Evolutionary conservation across 1,284 basidiomycete species (phyloP).

Genomic region (Austroboletus niveus): DNA sequence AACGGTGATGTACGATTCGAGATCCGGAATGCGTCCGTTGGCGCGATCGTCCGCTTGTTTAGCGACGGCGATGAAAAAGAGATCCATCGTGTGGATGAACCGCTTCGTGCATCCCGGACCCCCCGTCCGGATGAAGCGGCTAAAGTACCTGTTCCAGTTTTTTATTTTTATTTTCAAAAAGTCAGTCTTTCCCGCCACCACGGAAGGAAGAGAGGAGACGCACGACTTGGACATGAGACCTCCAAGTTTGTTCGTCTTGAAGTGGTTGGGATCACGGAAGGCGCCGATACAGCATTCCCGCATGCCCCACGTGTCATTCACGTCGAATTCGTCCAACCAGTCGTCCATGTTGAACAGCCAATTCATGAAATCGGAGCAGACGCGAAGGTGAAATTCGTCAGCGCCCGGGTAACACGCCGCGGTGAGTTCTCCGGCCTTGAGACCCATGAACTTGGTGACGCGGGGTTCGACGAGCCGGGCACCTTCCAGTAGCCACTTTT

Average conservation of each 20-base stretch:
- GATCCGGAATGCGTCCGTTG: constrained; percentile 44
- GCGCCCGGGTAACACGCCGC: constrained; percentile 61
- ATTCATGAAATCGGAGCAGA: constrained; percentile 59
- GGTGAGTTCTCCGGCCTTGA: constrained; percentile 66
- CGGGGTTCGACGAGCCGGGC: constrained; percentile 53
- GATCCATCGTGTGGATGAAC: constrained; percentile 53
- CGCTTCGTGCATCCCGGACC: constrained; percentile 51
- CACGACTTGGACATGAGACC: constrained; percentile 56
- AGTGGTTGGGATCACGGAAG: constrained; percentile 44
- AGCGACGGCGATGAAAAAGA: constrained; percentile 55
- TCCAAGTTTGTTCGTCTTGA: constrained; percentile 47
- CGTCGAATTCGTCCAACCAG: constrained; percentile 51
- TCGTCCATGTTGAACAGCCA: constrained; percentile 59
- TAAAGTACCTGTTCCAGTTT: constrained; percentile 44
- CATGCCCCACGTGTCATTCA: constrained; percentile 36
- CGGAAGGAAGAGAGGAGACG: constrained; percentile 20
- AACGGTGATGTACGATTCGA: constrained; percentile 58
- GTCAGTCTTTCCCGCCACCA: too few relatives aligned
- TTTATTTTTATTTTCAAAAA: too few relatives aligned
- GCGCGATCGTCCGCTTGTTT: constrained; percentile 54
- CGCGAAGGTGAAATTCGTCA: constrained; percentile 53
- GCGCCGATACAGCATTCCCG: constrained; percentile 51
- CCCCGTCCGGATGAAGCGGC: constrained; percentile 46
- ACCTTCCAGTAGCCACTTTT: constrained; percentile 54
- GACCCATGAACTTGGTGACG: constrained; percentile 49